Conservation (phyloP, 495 filamentous ascomycete genomes). For the Penicillium goetzii region DNA sequence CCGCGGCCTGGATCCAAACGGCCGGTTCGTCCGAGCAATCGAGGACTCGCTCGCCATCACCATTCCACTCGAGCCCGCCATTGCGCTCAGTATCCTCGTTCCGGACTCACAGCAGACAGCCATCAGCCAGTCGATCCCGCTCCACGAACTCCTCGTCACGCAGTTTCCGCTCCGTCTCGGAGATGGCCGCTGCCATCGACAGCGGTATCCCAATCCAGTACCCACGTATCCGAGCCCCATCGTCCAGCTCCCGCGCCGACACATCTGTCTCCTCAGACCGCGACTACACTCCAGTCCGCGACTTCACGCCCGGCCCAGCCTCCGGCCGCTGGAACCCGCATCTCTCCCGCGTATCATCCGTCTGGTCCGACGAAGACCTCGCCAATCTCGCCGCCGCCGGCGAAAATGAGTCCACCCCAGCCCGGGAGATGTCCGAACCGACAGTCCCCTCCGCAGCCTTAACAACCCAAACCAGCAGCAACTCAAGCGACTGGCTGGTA, state of each 20-base stretch:
- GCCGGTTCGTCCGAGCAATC: conserved; percentile 42
- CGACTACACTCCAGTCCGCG: conserved; percentile 37
- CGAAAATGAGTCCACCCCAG: conserved; percentile 16
- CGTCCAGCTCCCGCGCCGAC: conserved; percentile 53
- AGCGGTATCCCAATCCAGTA: conserved; percentile 52
- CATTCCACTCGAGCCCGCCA: conserved; percentile 47
- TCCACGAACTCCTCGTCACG: conserved; percentile 46
- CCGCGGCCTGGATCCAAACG: conserved; percentile 42
- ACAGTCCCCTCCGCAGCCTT: conserved; percentile 31
- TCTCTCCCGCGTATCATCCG: conserved; percentile 73
- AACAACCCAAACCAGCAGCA: conserved; percentile 38
- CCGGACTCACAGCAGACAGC: conserved; percentile 35
- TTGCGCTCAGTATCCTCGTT: conserved; percentile 36
- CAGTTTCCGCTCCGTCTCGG: conserved; percentile 41
- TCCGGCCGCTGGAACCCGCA: conserved; percentile 70
- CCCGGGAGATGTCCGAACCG: conserved; percentile 26
- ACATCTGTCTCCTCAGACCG: conserved; percentile 38
- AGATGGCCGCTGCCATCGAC: conserved; percentile 45
- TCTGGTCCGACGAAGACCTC: conserved; percentile 54
- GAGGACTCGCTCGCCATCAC: conserved; percentile 44
- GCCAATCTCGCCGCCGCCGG: conserved; percentile 22
- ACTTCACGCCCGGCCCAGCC: conserved; percentile 41
- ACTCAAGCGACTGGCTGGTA: conserved; percentile 52
- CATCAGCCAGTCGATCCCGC: conserved; percentile 41
- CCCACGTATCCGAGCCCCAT: conserved; percentile 51